Evolutionary conservation across 1,284 basidiomycete species (phyloP).

Genomic region (Microbotryum scabiosae): DNA sequence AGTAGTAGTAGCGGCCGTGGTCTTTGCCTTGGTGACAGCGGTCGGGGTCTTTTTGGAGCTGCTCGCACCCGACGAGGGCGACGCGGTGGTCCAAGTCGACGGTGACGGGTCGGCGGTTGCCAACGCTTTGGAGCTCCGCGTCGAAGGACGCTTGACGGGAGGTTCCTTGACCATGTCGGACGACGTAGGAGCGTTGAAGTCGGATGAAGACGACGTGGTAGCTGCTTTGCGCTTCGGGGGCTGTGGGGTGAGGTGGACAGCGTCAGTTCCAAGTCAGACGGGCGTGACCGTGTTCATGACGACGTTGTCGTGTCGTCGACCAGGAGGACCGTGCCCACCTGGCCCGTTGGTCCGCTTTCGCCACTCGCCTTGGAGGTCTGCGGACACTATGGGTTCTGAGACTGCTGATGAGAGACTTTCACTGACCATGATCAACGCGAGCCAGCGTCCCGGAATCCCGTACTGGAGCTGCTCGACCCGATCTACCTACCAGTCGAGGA

Average conservation of each 20-base stretch:
- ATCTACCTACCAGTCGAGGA: no score
- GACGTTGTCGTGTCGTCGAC: not conserved
- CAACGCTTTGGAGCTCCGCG: no score
- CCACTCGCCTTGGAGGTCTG: not conserved
- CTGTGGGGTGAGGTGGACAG: not conserved
- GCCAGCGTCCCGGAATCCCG: not conserved
- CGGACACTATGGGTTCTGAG: not conserved
- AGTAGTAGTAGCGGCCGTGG: not conserved
- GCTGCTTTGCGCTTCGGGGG: conserved; percentile 19
- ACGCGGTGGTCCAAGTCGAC: no score
- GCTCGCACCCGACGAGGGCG: not conserved
- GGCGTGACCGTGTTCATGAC: no score
- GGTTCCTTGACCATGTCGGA: not conserved
- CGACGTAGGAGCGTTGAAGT: not conserved
- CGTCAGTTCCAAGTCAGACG: not conserved
- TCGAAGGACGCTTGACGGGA: no score
- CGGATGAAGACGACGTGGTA: not conserved
- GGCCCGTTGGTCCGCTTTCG: not conserved
- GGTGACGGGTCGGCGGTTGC: no score
- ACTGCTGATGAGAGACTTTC: not conserved
- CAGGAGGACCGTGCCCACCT: not conserved
- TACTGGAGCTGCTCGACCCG: no score
- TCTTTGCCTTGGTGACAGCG: no score
- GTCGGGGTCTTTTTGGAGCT: not conserved
- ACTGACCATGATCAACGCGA: not conserved